Evolutionary conservation across 176 grass and related monocot species (phyloP), one percentile per base, ranked within the genome.

Genomic region (Avena sativa): DNA sequence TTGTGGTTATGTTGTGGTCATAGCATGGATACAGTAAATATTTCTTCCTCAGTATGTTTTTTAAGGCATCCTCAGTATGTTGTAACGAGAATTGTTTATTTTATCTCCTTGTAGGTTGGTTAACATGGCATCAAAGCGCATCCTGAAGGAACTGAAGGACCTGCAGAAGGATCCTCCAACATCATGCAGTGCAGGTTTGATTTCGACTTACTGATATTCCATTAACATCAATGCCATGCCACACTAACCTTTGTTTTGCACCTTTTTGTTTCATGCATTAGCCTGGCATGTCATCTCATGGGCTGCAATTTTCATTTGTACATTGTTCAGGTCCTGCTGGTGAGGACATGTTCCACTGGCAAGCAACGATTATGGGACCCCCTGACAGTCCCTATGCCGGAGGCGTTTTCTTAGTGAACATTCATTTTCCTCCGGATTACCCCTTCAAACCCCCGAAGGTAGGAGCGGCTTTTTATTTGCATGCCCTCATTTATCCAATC

Each of bases 261-360:
- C 21, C 57, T 79, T 64, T 5, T 40, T 48, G 59, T 4, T 10
- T 2, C 25, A 25, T 49, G 47, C 50, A 21, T 83, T 65, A 32
- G 0, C 43, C 1, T 62, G n/a, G 32, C 36, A 49, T 83, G 81
- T 6, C 80, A 56, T 64, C 84, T 91, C 11, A 87, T 83, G 32
- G 10, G 47, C 9, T 79, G n/a, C 13, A 74, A 56, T 67, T 91
- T 87, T 68, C 14, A 38, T 79, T 3, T 87, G 13, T 74, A 57
- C 40, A 80, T 74, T 80, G 60, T 81, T 52, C 59, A 91, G 89
- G 89, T 65, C 90, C 90, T 91, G 90, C 90, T 82, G 82, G 90
- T 17, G 90, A 91, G 86, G 90, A 91, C 55, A 91, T 91, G 90
- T 91, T 91, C 53, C 90, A 91, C 44, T 91, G 90, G 86, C 90